phyloP scores from a whole-genome alignment of 2,329 filamentous ascomycete species.

The Penicillium brevicompactum region DNA sequence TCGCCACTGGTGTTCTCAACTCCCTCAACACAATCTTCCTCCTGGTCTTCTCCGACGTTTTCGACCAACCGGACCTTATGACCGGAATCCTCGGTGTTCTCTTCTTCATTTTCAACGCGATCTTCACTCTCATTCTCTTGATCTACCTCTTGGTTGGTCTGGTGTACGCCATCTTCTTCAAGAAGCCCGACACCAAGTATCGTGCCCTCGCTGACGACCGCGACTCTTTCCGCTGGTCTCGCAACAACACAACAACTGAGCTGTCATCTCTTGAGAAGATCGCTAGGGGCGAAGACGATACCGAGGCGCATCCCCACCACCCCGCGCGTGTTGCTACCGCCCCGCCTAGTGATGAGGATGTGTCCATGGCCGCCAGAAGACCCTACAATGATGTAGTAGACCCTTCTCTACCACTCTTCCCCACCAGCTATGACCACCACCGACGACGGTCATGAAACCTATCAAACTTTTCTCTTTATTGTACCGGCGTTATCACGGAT shows the following conservation, averaged over 20 bases:
- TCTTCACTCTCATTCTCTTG: conserved; percentile 78
- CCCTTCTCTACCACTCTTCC: conserved; percentile 9
- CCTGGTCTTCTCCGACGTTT: conserved; percentile 83
- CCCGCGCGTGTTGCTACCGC: conserved; percentile 3
- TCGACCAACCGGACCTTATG: conserved; percentile 78
- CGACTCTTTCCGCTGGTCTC: conserved; percentile 97
- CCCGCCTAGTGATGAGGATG: conserved; percentile 7
- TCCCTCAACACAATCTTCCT: conserved; percentile 89
- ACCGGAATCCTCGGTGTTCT: conserved; percentile 85
- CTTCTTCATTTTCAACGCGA: conserved; percentile 84
- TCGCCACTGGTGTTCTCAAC: conserved; percentile 83
- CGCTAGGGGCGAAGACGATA: conserved; percentile 72
- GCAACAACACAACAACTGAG: conserved; percentile 71
- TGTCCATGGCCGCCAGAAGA: conserved; percentile 7
- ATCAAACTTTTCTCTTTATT: not conserved
- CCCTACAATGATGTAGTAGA: conserved; percentile 12
- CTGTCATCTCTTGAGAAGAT: conserved; percentile 87
- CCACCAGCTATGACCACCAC: not conserved
- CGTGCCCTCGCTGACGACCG: conserved; percentile 95
- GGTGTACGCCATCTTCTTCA: conserved; percentile 77
- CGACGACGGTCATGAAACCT: conserved; percentile 1
- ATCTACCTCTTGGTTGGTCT: conserved; percentile 79
- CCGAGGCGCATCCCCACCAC: conserved; percentile 1
- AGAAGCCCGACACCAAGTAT: conserved; percentile 92
- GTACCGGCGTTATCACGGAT: not conserved